Percentiles rank a stretch among this genome's conserved stretches.
Evolutionary conservation across 352 stramenopile genomes (phyloP).

Genomic region (Globisporangium polare): DNA sequence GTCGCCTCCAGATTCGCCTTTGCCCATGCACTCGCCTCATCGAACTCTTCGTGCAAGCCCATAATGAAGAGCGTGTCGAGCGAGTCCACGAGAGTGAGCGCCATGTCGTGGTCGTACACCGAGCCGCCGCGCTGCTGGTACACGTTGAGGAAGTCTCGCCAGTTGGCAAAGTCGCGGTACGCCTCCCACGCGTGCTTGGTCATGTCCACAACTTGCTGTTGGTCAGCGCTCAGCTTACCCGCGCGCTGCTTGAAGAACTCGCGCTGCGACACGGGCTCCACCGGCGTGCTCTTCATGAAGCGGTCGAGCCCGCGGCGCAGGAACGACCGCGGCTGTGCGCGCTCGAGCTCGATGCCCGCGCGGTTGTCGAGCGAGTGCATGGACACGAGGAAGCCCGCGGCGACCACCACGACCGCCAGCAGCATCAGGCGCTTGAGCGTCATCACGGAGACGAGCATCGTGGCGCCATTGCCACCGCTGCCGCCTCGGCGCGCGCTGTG

Average conservation of each 20-base stretch:
- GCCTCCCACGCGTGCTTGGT: constrained; percentile 49
- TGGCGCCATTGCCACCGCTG: neutral
- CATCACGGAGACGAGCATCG: neutral
- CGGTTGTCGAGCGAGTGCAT: constrained; percentile 3
- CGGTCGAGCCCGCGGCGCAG: neutral
- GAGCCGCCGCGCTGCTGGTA: constrained; percentile 16
- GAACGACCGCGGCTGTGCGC: neutral
- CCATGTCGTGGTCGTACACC: constrained; percentile 56
- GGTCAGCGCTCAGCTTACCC: constrained; percentile 29
- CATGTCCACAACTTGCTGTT: constrained; percentile 46
- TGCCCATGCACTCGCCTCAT: constrained; percentile 51
- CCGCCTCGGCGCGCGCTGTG: neutral
- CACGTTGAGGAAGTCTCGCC: constrained; percentile 38
- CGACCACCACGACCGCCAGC: neutral
- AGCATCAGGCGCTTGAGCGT: neutral
- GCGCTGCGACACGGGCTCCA: constrained; percentile 11
- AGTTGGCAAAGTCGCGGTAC: constrained; percentile 37
- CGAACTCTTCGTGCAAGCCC: constrained; percentile 56
- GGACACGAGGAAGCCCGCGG: neutral
- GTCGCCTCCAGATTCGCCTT: constrained; percentile 31
- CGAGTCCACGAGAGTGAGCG: constrained; percentile 55
- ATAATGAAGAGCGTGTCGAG: constrained; percentile 71
- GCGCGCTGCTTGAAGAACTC: constrained; percentile 22
- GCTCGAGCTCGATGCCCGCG: neutral
- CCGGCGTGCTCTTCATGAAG: neutral